Percentiles rank a stretch among this genome's conserved stretches.
Conservation (phyloP, 257 asterid genomes). For the Fraxinus cuspidata region DNA sequence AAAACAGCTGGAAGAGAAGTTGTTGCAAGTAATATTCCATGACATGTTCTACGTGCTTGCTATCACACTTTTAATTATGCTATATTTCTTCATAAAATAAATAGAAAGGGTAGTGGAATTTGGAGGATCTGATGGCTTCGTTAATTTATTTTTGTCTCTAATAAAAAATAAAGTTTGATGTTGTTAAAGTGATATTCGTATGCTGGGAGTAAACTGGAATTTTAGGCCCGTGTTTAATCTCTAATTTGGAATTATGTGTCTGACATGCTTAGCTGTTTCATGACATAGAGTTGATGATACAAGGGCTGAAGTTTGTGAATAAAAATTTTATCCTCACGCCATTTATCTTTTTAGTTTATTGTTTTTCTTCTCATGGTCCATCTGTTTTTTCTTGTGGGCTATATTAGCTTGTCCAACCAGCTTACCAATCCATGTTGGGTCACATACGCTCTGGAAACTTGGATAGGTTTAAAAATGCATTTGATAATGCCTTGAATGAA, state of each 20-base stretch:
- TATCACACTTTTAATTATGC: conserved; percentile 1
- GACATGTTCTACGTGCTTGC: not conserved
- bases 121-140: not conserved
- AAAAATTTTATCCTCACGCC: not conserved
- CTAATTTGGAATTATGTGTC: not conserved
- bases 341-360: not conserved
- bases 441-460: conserved; percentile 79
- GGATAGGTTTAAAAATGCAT: conserved; percentile 74
- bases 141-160: not conserved
- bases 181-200: not conserved
- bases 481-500: conserved; percentile 65
- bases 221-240: not conserved
- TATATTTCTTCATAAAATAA: not conserved
- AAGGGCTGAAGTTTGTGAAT: conserved; percentile 6
- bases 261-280: conserved; percentile 6
- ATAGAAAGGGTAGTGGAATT: not conserved
- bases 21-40: conserved; percentile 71
- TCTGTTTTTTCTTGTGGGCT: conserved; percentile 22
- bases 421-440: conserved; percentile 86
- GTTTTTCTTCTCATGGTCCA: conserved; percentile 13
- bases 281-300: conserved; percentile 7
- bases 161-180: not conserved
- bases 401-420: conserved; percentile 93
- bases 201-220: not conserved
- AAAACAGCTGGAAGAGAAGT: conserved; percentile 87